Evolutionary conservation across 2,329 filamentous ascomycete species (phyloP), one percentile per base, ranked within the genome.

Genomic region (Gnomoniopsis sp.): DNA sequence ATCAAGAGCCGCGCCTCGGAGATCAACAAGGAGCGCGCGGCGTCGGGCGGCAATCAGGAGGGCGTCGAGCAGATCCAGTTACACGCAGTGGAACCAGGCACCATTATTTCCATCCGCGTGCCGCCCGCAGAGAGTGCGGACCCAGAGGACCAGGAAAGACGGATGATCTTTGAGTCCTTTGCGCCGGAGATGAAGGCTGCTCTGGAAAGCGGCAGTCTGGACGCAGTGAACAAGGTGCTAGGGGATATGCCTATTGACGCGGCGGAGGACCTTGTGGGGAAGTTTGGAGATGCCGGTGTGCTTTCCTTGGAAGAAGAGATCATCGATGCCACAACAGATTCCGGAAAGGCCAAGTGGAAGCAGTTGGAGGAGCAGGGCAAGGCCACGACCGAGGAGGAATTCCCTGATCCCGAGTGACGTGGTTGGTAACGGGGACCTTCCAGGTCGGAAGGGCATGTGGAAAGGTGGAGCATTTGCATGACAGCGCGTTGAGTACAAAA

Each of bases 21-120:
- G 72, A 88, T 96, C 63, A 73, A 80, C 56, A 74, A 75, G 19
- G 76, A 85, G 73, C 72, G 79, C 61, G 79, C 78, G 6, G 58
- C 51, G 8, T 49, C 36, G 7, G 60, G 33, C 19, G 79, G 78
- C 44, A 84, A 83, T 63, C 49, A 53, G 33, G 67, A 64, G 26
- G 91, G 88, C 21, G 89, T 96, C 11, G 95, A 99, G 77, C 93
- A 97, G 74, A 99, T 99, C 66, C 96, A 99, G 75, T 82, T 99
- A 49, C 95, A 99, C 71, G 93, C 95, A 15, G 93, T 99, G 12
- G 92, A 97, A 72, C 93, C 93, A 0, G 89, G 89, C 50, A 97
- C 93, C 3, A 88, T 90, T 62, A 97, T 99, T 72, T 90, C 90
- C 70, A 97, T 98, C 73, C 84, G 77, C 56, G 88, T 96, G 43